These are phyloP conservation scores for Madurella mycetomatis DNA, from an alignment of 2,329 filamentous ascomycete genomes.

Conservation along the genomic window DNA sequence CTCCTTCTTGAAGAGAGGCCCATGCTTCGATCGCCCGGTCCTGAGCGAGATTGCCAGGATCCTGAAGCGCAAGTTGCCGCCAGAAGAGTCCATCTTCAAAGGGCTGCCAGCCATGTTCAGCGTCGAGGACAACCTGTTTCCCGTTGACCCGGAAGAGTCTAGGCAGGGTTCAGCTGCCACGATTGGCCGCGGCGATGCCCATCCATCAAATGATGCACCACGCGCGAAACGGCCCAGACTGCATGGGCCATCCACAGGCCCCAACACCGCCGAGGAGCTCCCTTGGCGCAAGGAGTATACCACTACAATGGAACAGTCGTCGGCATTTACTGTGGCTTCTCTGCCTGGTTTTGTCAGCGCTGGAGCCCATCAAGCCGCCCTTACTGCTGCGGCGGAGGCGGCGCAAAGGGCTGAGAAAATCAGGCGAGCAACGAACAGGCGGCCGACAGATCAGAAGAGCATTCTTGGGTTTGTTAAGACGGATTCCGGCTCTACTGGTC, in stretches of 20 bases:
- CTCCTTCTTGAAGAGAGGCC: conserved; percentile 57
- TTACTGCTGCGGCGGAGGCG: conserved; percentile 29
- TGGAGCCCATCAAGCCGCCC: conserved; percentile 46
- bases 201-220: conserved; percentile 15
- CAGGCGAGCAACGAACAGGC: conserved; percentile 29
- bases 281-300: conserved; percentile 43
- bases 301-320: conserved; percentile 59
- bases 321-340: conserved; percentile 55
- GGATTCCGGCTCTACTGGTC: conserved; percentile 13
- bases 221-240: conserved; percentile 28
- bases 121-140: conserved; percentile 64
- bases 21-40: conserved; percentile 59
- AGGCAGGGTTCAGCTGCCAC: conserved; percentile 26
- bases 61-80: conserved; percentile 58
- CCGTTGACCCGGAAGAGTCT: conserved; percentile 54
- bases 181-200: conserved; percentile 9
- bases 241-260: conserved; percentile 28
- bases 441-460: conserved; percentile 38
- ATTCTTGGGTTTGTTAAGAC: conserved; percentile 39
- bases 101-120: conserved; percentile 50
- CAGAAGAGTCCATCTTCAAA: conserved; percentile 50
- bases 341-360: conserved; percentile 60
- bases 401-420: conserved; percentile 13
- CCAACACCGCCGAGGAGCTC: conserved; percentile 29
- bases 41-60: conserved; percentile 68